These are phyloP conservation scores for Sordariomycetes sp. DNA, from an alignment of 2,329 filamentous ascomycete genomes.

Conservation along the genomic window DNA sequence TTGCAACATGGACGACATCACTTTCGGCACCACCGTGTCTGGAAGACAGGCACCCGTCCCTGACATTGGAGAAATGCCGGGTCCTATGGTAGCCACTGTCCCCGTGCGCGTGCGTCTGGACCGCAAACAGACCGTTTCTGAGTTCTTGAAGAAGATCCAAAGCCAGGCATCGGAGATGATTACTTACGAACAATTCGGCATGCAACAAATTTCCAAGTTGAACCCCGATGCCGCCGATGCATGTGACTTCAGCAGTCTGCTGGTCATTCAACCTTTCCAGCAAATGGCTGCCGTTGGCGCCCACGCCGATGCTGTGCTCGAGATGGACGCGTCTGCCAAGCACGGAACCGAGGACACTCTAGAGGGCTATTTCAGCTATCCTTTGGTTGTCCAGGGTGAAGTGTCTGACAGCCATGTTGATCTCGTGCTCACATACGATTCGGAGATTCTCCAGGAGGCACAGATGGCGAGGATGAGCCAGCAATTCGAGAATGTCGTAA, in stretches of 20 bases:
- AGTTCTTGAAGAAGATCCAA: conserved; percentile 5
- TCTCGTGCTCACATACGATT: conserved; percentile 5
- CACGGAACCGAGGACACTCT: neutral
- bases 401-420: conserved; percentile 1
- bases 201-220: conserved; percentile 10
- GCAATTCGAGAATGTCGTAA: conserved; percentile 2
- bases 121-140: neutral
- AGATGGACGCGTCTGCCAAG: neutral
- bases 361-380: conserved; percentile 5
- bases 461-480: conserved; percentile 1
- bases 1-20: conserved; percentile 9
- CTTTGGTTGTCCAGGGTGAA: conserved; percentile 5
- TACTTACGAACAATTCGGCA: conserved; percentile 9
- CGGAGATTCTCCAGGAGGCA: neutral
- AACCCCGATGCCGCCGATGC: conserved; percentile 5
- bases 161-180: conserved; percentile 7
- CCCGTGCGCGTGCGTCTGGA: conserved; percentile 7
- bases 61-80: conserved; percentile 10
- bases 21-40: conserved; percentile 12
- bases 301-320: neutral
- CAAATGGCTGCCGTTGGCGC: neutral
- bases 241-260: conserved; percentile 9
- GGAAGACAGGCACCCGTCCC: conserved; percentile 11
- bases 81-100: conserved; percentile 12
- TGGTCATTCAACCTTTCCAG: conserved; percentile 8